Conservation (phyloP, 148 eudicot genomes). For the Arbutus unedo region DNA sequence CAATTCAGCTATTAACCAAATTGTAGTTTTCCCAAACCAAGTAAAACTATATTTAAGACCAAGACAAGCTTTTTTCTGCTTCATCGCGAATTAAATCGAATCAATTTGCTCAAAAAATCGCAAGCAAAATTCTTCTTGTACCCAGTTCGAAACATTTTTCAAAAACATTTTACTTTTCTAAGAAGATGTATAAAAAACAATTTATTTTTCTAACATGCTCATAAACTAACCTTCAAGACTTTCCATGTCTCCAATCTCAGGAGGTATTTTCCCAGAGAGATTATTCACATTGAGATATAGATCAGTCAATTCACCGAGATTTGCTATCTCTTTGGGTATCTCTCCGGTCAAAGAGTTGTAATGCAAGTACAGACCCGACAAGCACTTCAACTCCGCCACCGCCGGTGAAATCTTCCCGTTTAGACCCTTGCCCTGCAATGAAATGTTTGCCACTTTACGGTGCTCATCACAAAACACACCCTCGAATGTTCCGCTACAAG, state of each 20-base stretch:
- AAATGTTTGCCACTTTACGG: slow-evolving; percentile 73
- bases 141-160: no score
- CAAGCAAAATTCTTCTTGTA: not conserved
- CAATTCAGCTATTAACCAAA: not conserved
- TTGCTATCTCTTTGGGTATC: slow-evolving; percentile 63
- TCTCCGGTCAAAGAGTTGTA: slow-evolving; percentile 63
- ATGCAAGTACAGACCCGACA: slow-evolving; percentile 80
- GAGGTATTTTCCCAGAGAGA: slow-evolving; percentile 59
- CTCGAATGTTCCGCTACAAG: slow-evolving; percentile 53
- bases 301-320: slow-evolving; percentile 60
- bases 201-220: not conserved
- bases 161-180: no score
- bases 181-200: not conserved
- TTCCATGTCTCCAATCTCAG: slow-evolving; percentile 53
- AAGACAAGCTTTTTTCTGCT: not conserved
- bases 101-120: not conserved
- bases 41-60: not conserved
- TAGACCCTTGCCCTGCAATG: slow-evolving; percentile 62
- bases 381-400: slow-evolving; percentile 59
- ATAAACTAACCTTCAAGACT: slow-evolving; percentile 75
- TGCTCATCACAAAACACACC: slow-evolving; percentile 86
- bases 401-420: slow-evolving; percentile 65
- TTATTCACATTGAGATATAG: slow-evolving; percentile 78
- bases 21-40: not conserved
- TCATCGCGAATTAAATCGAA: not conserved